A percentile compares a stretch with the other conserved stretches of the same genome.
phyloP scores from a whole-genome alignment of 1,139 yeast species.

The Hyphopichia fennica region DNA sequence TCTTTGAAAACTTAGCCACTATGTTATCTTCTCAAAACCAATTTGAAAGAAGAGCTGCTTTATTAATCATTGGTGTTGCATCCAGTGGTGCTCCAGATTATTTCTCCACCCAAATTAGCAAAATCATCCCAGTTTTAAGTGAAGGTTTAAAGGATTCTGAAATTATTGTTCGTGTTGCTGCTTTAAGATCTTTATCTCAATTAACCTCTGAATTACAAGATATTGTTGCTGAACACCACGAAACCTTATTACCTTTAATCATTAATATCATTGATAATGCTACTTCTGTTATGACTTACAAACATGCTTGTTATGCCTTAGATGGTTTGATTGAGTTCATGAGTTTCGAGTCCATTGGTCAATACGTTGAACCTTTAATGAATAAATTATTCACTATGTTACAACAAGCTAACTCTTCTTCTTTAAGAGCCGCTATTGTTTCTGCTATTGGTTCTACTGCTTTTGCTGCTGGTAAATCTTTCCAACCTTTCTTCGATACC shows the following conservation, averaged over 20 bases:
- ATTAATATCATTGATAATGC: slow-evolving; percentile 87
- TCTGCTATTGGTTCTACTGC: slow-evolving; percentile 98
- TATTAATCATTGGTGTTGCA: slow-evolving; percentile 78
- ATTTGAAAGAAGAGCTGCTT: slow-evolving; percentile 85
- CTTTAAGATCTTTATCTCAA: slow-evolving; percentile 76
- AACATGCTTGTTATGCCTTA: slow-evolving; percentile 85
- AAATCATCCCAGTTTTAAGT: slow-evolving; percentile 70
- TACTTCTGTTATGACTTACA: slow-evolving; percentile 79
- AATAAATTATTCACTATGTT: slow-evolving; percentile 85
- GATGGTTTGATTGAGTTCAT: slow-evolving; percentile 92
- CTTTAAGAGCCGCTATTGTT: slow-evolving; percentile 83
- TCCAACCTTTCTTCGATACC: slow-evolving; percentile 79
- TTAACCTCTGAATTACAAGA: slow-evolving; percentile 86
- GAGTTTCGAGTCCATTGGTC: slow-evolving; percentile 79
- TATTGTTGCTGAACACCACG: slow-evolving; percentile 78
- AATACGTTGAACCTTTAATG: slow-evolving; percentile 85
- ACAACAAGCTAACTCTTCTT: slow-evolving; percentile 61
- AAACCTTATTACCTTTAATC: slow-evolving; percentile 78
- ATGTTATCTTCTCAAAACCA: slow-evolving; percentile 64
- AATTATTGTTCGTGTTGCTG: slow-evolving; percentile 78
- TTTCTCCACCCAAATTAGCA: slow-evolving; percentile 71
- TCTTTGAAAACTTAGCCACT: slow-evolving; percentile 66
- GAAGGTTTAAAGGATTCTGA: slow-evolving; percentile 80
- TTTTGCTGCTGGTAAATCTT: slow-evolving; percentile 87
- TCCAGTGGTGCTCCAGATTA: slow-evolving; percentile 95